Evolutionary conservation across 352 stramenopile genomes (phyloP).

Genomic region (Pythium coloratum): DNA sequence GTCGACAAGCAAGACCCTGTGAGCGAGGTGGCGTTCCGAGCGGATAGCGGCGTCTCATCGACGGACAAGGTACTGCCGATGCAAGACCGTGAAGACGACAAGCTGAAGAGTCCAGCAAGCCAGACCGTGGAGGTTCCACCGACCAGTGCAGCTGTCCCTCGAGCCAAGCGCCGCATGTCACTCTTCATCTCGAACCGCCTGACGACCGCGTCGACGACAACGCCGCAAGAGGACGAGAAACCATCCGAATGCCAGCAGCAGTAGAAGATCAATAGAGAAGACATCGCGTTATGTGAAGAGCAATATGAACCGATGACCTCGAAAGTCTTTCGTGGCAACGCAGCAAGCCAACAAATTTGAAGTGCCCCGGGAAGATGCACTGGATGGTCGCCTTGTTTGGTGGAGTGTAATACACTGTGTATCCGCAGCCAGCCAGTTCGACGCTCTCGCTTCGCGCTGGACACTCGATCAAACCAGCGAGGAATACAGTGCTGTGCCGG

Average conservation of each 20-base stretch:
- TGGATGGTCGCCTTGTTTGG: no score
- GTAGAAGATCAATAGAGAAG: slow-evolving; percentile 21
- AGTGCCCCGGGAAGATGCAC: no score
- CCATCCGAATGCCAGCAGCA: slow-evolving; percentile 51
- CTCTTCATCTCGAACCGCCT: slow-evolving; percentile 38
- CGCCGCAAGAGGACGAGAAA: slow-evolving; percentile 23
- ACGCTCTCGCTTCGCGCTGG: no score
- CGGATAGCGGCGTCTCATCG: not conserved
- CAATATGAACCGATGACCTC: not conserved
- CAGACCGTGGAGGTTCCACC: not conserved
- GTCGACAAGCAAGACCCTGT: not conserved
- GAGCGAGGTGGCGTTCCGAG: not conserved
- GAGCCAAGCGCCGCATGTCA: slow-evolving; percentile 31
- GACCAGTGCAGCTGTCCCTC: not conserved
- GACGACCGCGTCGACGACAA: not conserved
- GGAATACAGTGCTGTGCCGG: no score
- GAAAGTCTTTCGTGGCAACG: no score
- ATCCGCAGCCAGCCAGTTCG: no score
- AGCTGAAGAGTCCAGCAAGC: not conserved
- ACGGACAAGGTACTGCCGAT: not conserved
- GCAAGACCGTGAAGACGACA: not conserved
- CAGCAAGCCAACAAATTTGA: no score
- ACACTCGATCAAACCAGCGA: no score
- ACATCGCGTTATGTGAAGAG: not conserved
- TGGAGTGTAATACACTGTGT: no score